Percentiles rank a stretch among this genome's conserved stretches.
phyloP scores from a whole-genome alignment of 176 grass and related monocot species.

The Otatea glauca region DNA sequence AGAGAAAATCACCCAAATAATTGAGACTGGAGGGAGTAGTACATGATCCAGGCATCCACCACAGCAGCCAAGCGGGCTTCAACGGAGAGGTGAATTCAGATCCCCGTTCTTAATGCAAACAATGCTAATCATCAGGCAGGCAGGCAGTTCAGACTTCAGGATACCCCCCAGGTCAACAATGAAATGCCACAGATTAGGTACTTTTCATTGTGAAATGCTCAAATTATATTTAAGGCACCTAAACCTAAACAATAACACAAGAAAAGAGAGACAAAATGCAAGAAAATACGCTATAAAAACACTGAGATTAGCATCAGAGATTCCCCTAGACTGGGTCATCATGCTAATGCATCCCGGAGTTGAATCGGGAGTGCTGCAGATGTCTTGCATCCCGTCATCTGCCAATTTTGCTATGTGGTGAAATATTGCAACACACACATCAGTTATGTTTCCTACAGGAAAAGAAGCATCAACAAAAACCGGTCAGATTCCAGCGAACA shows the following conservation, averaged over 20 bases:
- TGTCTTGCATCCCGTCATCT: slow-evolving; percentile 19
- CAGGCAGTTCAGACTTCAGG: slow-evolving; percentile 1
- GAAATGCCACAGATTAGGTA: background rate
- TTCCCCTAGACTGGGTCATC: slow-evolving; percentile 57
- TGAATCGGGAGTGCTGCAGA: background rate
- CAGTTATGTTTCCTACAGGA: background rate
- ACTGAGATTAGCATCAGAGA: slow-evolving; percentile 28
- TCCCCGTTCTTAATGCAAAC: slow-evolving; percentile 38
- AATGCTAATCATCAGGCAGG: slow-evolving; percentile 57
- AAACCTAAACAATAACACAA: background rate
- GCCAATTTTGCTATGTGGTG: background rate
- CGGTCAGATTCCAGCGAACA: background rate
- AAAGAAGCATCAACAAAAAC: background rate
- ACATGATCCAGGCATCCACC: slow-evolving; percentile 15
- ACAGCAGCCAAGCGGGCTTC: slow-evolving; percentile 29
- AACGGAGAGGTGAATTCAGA: slow-evolving; percentile 33
- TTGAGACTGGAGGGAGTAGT: background rate
- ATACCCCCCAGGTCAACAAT: background rate
- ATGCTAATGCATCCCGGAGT: background rate
- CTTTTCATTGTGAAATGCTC: background rate
- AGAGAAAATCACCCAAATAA: background rate
- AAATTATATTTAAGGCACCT: background rate
- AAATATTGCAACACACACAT: background rate
- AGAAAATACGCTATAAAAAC: background rate
- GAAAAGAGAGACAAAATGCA: background rate